Base-by-base conservation (phyloP, 495 filamentous ascomycete genomes). In the Durotheca rogersii region DNA sequence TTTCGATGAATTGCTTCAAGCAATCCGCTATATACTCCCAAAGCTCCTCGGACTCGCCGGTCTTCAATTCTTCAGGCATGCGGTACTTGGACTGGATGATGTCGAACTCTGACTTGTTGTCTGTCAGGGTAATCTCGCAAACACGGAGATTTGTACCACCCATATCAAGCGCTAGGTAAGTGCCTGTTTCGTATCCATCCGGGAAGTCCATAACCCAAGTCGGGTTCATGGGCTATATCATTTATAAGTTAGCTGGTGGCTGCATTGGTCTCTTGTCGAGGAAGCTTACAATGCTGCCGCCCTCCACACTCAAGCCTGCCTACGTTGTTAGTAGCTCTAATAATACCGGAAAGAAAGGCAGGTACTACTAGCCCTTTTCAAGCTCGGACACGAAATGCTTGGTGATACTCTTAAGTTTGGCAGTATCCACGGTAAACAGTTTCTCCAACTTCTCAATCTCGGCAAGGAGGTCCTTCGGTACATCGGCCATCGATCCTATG, bases 1-100 rank as follows among this genome's bases (percentile, higher is more conserved):
- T 85, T 62, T 96, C 86, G 56, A 98, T 84, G 69, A 98, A 98
- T 63, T 97, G 90, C 72, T 95, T 82, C 47, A 98, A 72, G 67
- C 93, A 98, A 71, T 97, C 93, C 66, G 90, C 94, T 65, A 96
- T 90, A 71, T 97, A 98, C 62, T 89, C 89, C 89, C 92, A 98
- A 15, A 98, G 81, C 69, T 97, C 90, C 31, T 96, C 92, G 5
- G 86, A 81, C 23, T 85, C 84, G 56, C 93, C 94, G 4, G 85
- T 88, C 75, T 90, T 95, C 42, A 98, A 79, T 72, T 96, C 93
- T 67, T 96, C 90, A 16, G 93, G 93, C 81, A 98, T 89, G 35
- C 87, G 83, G 69, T 98, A 98, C 70, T 98, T 98, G 54, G 92
- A 96, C 74, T 98, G 93, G 57, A 91, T 95, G 63, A 98, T 98